phyloP scores from a whole-genome alignment of 1,284 basidiomycete species.

The Ganoderma multipileum region DNA sequence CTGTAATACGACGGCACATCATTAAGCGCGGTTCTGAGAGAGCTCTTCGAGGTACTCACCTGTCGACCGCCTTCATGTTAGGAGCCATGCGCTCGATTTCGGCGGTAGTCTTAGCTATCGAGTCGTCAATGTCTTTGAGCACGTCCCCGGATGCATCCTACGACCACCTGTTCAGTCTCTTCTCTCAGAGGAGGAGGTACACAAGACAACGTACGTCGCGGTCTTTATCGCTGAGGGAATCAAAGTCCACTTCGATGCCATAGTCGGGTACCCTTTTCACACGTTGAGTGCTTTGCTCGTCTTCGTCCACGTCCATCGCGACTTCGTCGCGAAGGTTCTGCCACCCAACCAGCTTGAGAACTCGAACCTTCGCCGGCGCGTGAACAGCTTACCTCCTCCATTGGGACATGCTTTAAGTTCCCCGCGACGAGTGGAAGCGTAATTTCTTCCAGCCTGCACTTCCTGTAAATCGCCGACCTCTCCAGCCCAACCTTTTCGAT shows the following conservation, averaged over 20 bases:
- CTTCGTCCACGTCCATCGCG: conserved; percentile 91
- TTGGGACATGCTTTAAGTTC: conserved; percentile 85
- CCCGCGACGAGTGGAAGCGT: conserved; percentile 82
- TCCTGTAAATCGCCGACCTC: conserved; percentile 87
- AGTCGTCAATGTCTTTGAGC: conserved; percentile 79
- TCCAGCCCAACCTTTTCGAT: conserved; percentile 92
- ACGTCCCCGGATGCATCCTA: conserved; percentile 75
- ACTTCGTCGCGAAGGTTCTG: conserved; percentile 84
- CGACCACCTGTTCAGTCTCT: not conserved
- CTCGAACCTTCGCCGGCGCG: not conserved
- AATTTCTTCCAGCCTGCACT: conserved; percentile 94
- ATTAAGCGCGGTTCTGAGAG: not conserved
- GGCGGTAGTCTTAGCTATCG: conserved; percentile 72
- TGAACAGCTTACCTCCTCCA: conserved; percentile 80
- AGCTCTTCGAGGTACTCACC: conserved; percentile 47
- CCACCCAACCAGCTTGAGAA: not conserved
- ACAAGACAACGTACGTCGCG: conserved; percentile 60
- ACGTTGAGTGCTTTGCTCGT: conserved; percentile 78
- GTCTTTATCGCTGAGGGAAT: conserved; percentile 83
- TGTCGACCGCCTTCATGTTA: conserved; percentile 95
- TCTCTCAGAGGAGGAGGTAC: not conserved
- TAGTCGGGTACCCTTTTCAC: conserved; percentile 81
- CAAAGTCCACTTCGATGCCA: conserved; percentile 92
- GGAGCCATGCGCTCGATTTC: conserved; percentile 97
- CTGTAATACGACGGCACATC: conserved; percentile 44